These are phyloP conservation scores for Chlamydomonas urium DNA, from an alignment of 139 green algal genomes.

Conservation along the genomic window DNA sequence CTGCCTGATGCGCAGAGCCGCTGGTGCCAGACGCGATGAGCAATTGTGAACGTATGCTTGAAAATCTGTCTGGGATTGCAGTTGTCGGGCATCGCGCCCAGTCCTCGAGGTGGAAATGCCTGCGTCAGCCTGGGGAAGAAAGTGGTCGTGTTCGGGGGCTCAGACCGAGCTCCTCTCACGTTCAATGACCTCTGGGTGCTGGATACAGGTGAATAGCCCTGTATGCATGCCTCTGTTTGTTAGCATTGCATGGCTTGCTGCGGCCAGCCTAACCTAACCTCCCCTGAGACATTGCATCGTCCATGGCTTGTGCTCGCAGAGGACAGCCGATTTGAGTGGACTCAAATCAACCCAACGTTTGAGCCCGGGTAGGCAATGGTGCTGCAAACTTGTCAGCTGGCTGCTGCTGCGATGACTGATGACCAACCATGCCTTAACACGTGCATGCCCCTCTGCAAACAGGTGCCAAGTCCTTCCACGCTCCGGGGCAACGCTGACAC, in stretches of 20 bases:
- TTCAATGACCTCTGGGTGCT: constrained; percentile 57
- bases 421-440: background rate
- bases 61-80: background rate
- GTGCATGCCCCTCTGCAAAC: background rate
- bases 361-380: background rate
- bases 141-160: constrained; percentile 53
- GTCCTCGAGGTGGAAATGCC: constrained; percentile 40
- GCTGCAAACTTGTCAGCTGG: background rate
- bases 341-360: background rate
- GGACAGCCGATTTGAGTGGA: constrained; percentile 5
- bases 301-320: no score
- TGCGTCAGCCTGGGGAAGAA: constrained; percentile 31
- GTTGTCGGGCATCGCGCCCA: constrained; percentile 27
- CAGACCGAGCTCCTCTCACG: constrained; percentile 34
- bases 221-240: background rate
- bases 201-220: constrained; percentile 39
- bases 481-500: constrained; percentile 48
- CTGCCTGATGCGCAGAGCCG: no score
- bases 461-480: constrained; percentile 19
- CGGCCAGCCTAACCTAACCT: background rate
- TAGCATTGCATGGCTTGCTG: background rate
- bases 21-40: no score
- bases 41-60: background rate
- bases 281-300: no score
- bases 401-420: background rate